Conservation (phyloP, 148 eudicot species). For the Euryodendron excelsum region DNA sequence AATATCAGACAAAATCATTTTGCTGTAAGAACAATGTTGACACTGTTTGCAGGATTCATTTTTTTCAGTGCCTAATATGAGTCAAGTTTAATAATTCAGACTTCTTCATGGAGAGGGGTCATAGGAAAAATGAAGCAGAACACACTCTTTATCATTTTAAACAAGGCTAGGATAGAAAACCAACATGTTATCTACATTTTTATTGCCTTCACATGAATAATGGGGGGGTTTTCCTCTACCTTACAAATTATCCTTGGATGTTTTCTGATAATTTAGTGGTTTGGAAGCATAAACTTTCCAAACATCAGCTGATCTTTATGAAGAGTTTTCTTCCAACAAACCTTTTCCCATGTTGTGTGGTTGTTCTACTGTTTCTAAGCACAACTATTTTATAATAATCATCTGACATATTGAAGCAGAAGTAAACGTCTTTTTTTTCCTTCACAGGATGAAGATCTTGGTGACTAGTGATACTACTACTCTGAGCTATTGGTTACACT, state of each 20-base stretch:
- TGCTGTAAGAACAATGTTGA: not conserved
- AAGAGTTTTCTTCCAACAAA: not conserved
- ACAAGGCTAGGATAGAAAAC: no score
- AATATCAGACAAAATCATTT: not conserved
- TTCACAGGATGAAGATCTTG: slow-evolving; percentile 38
- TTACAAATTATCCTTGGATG: no score
- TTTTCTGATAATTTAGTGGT: no score
- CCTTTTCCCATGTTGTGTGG: not conserved
- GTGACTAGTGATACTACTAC: slow-evolving; percentile 36
- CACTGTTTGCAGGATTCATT: no score
- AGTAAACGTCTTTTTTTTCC: not conserved
- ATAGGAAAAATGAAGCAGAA: no score
- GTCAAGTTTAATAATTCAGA: no score
- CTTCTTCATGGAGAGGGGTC: no score
- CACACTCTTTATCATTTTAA: no score
- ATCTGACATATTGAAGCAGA: not conserved
- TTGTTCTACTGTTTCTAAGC: not conserved
- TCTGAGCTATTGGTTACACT: slow-evolving; percentile 55
- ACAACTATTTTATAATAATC: not conserved
- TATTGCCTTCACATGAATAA: no score
- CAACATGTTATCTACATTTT: no score
- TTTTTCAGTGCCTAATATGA: no score
- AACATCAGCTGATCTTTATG: not conserved
- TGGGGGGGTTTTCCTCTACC: no score
- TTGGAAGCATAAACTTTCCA: not conserved